Evolutionary conservation across 176 grass and related monocot species (phyloP).

Genomic region (Pontederia paniculata): DNA sequence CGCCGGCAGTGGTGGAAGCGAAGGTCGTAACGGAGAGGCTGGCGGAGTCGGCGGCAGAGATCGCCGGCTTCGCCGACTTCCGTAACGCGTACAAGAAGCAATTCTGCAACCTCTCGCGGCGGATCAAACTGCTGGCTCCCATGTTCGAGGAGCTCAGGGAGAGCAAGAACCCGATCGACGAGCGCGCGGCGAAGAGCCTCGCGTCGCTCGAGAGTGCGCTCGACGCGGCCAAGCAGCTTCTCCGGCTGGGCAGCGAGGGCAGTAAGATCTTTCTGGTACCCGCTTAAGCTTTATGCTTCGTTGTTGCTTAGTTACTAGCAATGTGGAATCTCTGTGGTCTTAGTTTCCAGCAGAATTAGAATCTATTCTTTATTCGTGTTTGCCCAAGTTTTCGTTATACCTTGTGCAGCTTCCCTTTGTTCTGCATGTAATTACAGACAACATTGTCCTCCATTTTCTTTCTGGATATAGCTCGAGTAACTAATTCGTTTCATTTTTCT

Average conservation of each 20-base stretch:
- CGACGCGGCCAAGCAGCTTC: constrained; percentile 43
- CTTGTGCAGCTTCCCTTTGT: too few species aligned
- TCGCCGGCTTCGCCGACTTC: constrained; percentile 53
- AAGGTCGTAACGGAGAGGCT: constrained; percentile 40
- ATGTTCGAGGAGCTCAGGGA: constrained; percentile 96
- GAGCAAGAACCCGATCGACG: constrained; percentile 29
- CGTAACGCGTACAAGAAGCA: constrained; percentile 73
- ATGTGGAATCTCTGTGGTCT: too few species aligned
- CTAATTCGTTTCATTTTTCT: too few species aligned
- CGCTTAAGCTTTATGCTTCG: background rate
- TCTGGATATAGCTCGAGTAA: too few species aligned
- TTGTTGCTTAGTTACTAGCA: constrained; percentile 6
- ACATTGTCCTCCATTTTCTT: too few species aligned
- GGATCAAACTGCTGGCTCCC: constrained; percentile 84
- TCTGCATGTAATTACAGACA: too few species aligned
- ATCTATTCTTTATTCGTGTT: too few species aligned
- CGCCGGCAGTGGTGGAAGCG: constrained; percentile 2
- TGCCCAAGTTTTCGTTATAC: too few species aligned
- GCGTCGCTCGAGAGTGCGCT: constrained; percentile 45
- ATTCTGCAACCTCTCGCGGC: constrained; percentile 74
- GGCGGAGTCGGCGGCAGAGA: constrained; percentile 42
- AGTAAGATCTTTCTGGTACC: constrained; percentile 94
- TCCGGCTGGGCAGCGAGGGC: constrained; percentile 55
- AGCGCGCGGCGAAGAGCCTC: constrained; percentile 27
- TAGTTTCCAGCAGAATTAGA: too few species aligned